Percentiles rank a stretch among this genome's conserved stretches.
Conservation (phyloP, 495 filamentous ascomycete species). For the Hyaloscypha variabilis region DNA sequence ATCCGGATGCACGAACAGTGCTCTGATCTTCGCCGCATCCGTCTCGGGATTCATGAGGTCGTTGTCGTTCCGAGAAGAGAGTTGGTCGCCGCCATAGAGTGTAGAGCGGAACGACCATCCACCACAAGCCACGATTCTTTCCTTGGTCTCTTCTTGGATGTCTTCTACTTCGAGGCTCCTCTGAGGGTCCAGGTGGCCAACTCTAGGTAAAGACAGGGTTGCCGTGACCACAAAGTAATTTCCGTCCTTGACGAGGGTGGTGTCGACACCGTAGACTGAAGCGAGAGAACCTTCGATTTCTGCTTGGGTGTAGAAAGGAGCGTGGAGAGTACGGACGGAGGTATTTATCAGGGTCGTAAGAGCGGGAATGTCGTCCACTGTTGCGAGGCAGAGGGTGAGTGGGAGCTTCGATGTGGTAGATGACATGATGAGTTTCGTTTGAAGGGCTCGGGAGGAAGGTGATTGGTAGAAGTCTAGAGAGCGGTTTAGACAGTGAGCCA, state of each 20-base stretch:
- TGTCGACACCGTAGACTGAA: conserved; percentile 16
- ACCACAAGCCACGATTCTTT: conserved; percentile 17
- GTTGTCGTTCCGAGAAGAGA: conserved; percentile 6
- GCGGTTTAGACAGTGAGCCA: too few species aligned
- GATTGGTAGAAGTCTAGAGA: too few species aligned
- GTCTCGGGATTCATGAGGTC: conserved; percentile 9
- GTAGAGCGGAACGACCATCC: conserved; percentile 19
- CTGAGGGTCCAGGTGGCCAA: too few species aligned
- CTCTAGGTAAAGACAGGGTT: too few species aligned
- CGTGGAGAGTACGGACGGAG: conserved; percentile 19
- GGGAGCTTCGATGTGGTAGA: not conserved
- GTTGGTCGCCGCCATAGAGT: conserved; percentile 16
- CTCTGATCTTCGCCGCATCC: conserved; percentile 22
- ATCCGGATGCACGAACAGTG: conserved; percentile 18
- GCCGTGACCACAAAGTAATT: conserved; percentile 16
- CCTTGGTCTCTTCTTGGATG: too few species aligned
- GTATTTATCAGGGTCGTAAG: conserved; percentile 14
- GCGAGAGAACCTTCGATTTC: conserved; percentile 11
- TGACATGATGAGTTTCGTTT: not conserved
- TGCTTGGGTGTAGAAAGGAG: conserved; percentile 5
- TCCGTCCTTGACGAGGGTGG: conserved; percentile 11
- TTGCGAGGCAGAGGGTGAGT: conserved; percentile 13
- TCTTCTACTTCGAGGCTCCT: too few species aligned
- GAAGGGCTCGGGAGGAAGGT: too few species aligned
- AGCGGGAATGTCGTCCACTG: conserved; percentile 14